These are phyloP conservation scores for Rhizophora apiculata DNA, from an alignment of 345 rosid genomes.

Conservation along the genomic window DNA sequence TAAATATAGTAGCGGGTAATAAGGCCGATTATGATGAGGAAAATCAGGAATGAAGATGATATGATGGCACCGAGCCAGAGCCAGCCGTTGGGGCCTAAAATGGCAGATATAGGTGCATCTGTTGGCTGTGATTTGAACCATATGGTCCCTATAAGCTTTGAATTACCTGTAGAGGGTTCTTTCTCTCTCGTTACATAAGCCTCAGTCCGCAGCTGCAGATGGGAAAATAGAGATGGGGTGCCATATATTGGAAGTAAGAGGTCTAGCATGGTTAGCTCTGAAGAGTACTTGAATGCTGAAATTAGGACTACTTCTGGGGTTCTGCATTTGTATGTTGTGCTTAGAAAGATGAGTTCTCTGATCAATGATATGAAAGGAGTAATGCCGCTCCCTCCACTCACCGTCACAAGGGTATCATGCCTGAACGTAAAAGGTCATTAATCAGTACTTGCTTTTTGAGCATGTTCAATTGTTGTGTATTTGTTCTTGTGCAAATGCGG, in stretches of 20 bases:
- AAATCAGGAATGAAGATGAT: constrained; percentile 57
- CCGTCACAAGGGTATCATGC: constrained; percentile 70
- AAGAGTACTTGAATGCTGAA: constrained; percentile 52
- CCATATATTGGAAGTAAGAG: constrained; percentile 53
- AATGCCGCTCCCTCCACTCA: constrained; percentile 92
- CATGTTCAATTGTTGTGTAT: no score
- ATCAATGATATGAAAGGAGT: constrained; percentile 80
- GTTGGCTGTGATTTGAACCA: constrained; percentile 56
- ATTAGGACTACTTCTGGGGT: constrained; percentile 51
- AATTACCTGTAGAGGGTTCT: constrained; percentile 19
- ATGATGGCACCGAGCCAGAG: constrained; percentile 67
- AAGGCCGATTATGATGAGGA: constrained; percentile 54
- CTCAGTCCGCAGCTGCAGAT: constrained; percentile 46
- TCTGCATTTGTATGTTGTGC: constrained; percentile 28
- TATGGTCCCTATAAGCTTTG: constrained; percentile 28
- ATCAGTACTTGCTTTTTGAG: no score
- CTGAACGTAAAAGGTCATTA: constrained; percentile 15
- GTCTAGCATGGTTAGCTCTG: constrained; percentile 64
- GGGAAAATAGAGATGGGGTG: constrained; percentile 31
- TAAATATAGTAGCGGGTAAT: constrained; percentile 49
- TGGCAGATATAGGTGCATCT: constrained; percentile 51
- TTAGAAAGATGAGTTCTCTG: constrained; percentile 49
- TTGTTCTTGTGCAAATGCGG: neutral
- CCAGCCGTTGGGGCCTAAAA: constrained; percentile 74
- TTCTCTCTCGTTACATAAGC: constrained; percentile 74